Percentiles rank a stretch among this genome's conserved stretches.
phyloP scores from a whole-genome alignment of 257 asterid species.

The Capsicum rhomboideum region DNA sequence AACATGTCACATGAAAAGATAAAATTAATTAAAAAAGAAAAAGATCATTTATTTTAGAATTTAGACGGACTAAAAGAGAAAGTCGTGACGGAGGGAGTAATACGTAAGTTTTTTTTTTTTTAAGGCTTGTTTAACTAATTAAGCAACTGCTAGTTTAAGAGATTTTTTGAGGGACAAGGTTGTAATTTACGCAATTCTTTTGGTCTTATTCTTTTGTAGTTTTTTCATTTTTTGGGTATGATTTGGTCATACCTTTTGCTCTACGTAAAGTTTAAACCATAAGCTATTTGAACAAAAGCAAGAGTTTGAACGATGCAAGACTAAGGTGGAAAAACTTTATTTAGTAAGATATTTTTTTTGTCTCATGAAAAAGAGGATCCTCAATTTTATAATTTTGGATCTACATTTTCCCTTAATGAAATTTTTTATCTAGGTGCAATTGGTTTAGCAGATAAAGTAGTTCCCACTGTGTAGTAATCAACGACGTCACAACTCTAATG shows the following conservation, averaged over 20 bases:
- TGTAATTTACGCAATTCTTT: background rate
- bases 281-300: background rate
- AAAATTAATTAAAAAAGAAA: no score
- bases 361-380: fast-evolving
- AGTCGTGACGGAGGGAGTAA: no score
- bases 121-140: background rate
- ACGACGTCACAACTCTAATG: background rate
- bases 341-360: no score
- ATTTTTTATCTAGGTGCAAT: background rate
- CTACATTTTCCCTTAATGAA: no score
- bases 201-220: background rate
- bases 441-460: background rate
- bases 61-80: no score
- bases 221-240: background rate
- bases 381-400: no score
- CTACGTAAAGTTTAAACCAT: background rate
- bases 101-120: background rate
- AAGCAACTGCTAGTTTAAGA: background rate
- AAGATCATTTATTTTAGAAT: no score
- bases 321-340: background rate
- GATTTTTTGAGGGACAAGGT: background rate
- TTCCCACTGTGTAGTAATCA: background rate
- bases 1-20: no score
- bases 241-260: background rate
- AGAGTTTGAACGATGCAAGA: background rate